Evolutionary conservation across 2,329 filamentous ascomycete species (phyloP), one percentile per base, ranked within the genome.

Genomic region (Fusarium ambrosium): DNA sequence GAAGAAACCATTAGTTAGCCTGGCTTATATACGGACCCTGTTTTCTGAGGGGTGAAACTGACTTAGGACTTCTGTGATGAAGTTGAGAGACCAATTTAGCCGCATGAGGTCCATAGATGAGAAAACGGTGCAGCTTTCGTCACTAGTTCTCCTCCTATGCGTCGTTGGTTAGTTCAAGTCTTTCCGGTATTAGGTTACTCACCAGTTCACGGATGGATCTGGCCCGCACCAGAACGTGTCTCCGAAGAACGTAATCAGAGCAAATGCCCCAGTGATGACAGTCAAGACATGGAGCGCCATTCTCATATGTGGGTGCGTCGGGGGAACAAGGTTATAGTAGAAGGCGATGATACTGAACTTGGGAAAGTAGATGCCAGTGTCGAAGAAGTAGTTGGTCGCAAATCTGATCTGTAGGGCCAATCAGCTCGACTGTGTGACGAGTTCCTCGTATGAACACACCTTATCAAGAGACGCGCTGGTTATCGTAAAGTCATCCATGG

Each of bases 331-430:
- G 27, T 60, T 71, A 61, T 71, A 78, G 62, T 78, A 79, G 18
- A 78, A 75, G 24, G 77, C 75, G 24, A 78, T 68, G 53, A 79
- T 69, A 20, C 77, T 78, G 27, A 79, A 59, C 48, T 79, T 79
- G 10, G 75, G 77, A 32, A 79, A 69, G 61, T 77, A 78, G 22
- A 79, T 75, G 29, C 77, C 77, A 3, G 69, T 72, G 36, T 78
- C 74, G 58, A 79, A 79, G 43, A 79, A 74, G 62, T 79, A 79
- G 59, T 78, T 79, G 1, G 71, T 71, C 2, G 77, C 66, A 22
- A 78, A 79, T n/a, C 69, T 58, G 18, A 72, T 66, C 68, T 75
- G 27, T 7, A 6, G 10, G 3, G 3, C 2, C 4, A 27, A 6
- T 61, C n/a, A 45, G 58, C n/a, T 22, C 4, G 0, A 9, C 9